These are phyloP conservation scores for Neonectria faginata DNA, from an alignment of 2,329 filamentous ascomycete species.

Conservation along the genomic window DNA sequence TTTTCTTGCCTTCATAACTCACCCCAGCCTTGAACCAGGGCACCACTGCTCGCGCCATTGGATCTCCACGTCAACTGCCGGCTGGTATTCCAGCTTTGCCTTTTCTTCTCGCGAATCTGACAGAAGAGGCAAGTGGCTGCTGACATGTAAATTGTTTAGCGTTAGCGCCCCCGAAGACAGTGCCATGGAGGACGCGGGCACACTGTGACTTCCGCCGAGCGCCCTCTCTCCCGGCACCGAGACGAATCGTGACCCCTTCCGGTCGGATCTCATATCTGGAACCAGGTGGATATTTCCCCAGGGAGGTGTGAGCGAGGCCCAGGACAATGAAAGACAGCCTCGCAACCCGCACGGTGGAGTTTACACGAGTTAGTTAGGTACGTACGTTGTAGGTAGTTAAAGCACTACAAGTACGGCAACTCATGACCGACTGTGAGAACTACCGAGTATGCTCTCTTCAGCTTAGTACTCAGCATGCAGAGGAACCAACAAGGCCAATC, in stretches of 20 bases:
- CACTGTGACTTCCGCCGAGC: neutral
- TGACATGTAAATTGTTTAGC: neutral
- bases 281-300: neutral
- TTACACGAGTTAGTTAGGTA: too few species aligned
- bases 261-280: neutral
- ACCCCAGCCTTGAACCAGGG: neutral
- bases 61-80: neutral
- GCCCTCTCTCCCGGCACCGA: neutral
- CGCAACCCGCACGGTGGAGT: too few species aligned
- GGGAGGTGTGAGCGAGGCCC: neutral
- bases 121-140: conserved; percentile 11
- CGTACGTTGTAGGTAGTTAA: too few species aligned
- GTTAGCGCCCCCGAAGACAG: neutral
- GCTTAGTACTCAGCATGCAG: neutral
- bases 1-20: neutral
- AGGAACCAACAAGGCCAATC: neutral
- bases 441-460: too few species aligned
- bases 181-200: neutral
- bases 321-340: neutral
- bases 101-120: neutral
- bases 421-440: neutral
- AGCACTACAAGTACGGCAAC: neutral
- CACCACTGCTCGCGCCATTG: neutral
- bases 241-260: neutral
- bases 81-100: neutral